Conservation (phyloP, 2,329 filamentous ascomycete genomes). For the Geosmithia flava region DNA sequence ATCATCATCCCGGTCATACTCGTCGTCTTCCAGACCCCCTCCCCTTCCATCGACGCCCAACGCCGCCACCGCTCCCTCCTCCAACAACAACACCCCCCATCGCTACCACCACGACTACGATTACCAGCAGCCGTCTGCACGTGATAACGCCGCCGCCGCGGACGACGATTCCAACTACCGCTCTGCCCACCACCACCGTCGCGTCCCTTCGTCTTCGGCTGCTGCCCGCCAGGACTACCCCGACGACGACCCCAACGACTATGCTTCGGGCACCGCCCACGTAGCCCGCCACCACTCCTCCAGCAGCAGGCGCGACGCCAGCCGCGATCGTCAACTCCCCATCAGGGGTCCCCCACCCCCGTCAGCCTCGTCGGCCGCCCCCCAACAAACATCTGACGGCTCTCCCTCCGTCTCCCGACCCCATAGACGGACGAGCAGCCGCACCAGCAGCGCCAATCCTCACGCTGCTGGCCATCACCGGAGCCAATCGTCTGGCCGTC, state of each 20-base stretch:
- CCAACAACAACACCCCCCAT: neutral
- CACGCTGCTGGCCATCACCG: conserved; percentile 7
- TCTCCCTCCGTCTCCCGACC: conserved; percentile 13
- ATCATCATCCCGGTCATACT: conserved; percentile 20
- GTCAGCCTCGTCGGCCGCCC: conserved; percentile 5
- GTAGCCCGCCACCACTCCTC: conserved; percentile 41
- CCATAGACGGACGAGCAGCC: conserved; percentile 35
- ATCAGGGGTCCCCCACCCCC: neutral
- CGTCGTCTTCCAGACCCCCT: conserved; percentile 13
- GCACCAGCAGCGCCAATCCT: conserved; percentile 21
- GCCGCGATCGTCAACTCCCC: conserved; percentile 39
- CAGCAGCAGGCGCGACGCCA: conserved; percentile 43
- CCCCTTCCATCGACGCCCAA: conserved; percentile 4
- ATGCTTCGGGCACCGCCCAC: conserved; percentile 61
- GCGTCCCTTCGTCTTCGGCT: conserved; percentile 3
- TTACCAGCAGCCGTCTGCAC: neutral
- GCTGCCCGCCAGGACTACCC: conserved; percentile 20
- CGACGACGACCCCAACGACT: conserved; percentile 49
- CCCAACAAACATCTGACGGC: neutral
- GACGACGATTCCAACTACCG: neutral
- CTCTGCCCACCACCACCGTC: conserved; percentile 1
- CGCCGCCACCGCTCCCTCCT: neutral
- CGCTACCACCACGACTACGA: conserved; percentile 1
- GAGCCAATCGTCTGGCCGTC: neutral
- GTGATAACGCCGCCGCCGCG: neutral